phyloP scores from a whole-genome alignment of 1,139 yeast species.

The Pichia sp. region DNA sequence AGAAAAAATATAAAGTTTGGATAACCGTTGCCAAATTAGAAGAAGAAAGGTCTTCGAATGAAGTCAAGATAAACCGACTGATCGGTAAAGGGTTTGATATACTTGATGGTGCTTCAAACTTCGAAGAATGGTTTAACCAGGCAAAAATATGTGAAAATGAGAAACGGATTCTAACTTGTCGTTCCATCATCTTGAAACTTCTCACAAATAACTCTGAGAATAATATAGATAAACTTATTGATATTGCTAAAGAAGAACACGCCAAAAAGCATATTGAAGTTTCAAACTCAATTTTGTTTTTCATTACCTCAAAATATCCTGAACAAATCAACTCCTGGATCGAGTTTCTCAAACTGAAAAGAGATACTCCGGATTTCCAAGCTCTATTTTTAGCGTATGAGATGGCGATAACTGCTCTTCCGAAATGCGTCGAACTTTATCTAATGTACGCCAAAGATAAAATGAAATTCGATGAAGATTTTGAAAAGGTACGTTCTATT shows the following conservation, averaged over 20 bases:
- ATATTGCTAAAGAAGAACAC: slow-evolving; percentile 25
- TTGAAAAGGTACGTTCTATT: slow-evolving; percentile 49
- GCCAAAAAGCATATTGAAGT: slow-evolving; percentile 34
- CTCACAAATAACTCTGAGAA: slow-evolving; percentile 16
- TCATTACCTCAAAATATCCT: slow-evolving; percentile 46
- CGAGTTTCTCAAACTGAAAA: slow-evolving; percentile 45
- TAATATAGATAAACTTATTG: slow-evolving; percentile 9
- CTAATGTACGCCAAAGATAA: slow-evolving; percentile 71
- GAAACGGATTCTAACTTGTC: slow-evolving; percentile 36
- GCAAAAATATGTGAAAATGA: slow-evolving; percentile 40
- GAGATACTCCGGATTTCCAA: slow-evolving; percentile 21
- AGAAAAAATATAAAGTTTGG: slow-evolving; percentile 58
- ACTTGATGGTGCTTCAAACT: slow-evolving; percentile 28
- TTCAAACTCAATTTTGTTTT: slow-evolving; percentile 46
- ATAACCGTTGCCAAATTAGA: slow-evolving; percentile 67
- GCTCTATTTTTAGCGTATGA: slow-evolving; percentile 47
- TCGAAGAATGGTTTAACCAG: slow-evolving; percentile 42
- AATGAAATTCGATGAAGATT: slow-evolving; percentile 46
- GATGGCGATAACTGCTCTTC: slow-evolving; percentile 45
- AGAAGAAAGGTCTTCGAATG: slow-evolving; percentile 46
- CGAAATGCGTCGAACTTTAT: slow-evolving; percentile 47
- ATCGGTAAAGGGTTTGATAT: slow-evolving; percentile 51
- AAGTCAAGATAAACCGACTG: slow-evolving; percentile 42
- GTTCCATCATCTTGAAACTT: slow-evolving; percentile 35
- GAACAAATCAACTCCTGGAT: slow-evolving; percentile 53